Conservation (phyloP, 2,329 filamentous ascomycete species). For the Dactylellina parvicollis region DNA sequence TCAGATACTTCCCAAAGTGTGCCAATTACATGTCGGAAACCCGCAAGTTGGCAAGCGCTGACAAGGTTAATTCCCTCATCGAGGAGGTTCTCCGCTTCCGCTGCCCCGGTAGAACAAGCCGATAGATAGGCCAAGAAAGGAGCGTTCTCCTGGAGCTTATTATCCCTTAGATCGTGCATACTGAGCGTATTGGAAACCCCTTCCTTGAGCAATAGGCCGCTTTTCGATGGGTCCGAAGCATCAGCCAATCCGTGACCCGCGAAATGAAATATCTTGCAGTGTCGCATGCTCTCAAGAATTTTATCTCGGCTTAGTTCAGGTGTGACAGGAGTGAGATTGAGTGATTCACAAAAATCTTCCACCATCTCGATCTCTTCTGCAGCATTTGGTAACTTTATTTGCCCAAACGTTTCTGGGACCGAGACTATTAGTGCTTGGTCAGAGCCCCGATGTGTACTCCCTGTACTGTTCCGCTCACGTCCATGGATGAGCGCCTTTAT, state of each 20-base stretch:
- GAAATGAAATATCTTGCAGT: slow-evolving; percentile 63
- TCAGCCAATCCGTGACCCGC: slow-evolving; percentile 61
- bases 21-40: slow-evolving; percentile 58
- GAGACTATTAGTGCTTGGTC: slow-evolving; percentile 42
- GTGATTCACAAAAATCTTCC: background rate
- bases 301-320: slow-evolving; percentile 52
- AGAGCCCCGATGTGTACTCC: slow-evolving; percentile 57
- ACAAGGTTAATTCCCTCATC: slow-evolving; percentile 14
- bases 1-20: slow-evolving; percentile 62
- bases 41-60: slow-evolving; percentile 12
- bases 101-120: slow-evolving; percentile 20
- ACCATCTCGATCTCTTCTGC: background rate
- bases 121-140: slow-evolving; percentile 21
- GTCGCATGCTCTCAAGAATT: slow-evolving; percentile 56
- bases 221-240: slow-evolving; percentile 58
- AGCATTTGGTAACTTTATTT: background rate
- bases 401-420: slow-evolving; percentile 49
- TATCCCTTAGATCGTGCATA: background rate
- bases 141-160: background rate
- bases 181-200: slow-evolving; percentile 4
- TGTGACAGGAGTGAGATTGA: background rate
- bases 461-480: background rate
- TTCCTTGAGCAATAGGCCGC: slow-evolving; percentile 58
- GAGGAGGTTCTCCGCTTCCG: background rate
- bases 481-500: slow-evolving; percentile 12